Evolutionary conservation across 108 stramenopile species (phyloP), one percentile per base, ranked within the genome.

Genomic region (Fragilariopsis cylindrus): DNA sequence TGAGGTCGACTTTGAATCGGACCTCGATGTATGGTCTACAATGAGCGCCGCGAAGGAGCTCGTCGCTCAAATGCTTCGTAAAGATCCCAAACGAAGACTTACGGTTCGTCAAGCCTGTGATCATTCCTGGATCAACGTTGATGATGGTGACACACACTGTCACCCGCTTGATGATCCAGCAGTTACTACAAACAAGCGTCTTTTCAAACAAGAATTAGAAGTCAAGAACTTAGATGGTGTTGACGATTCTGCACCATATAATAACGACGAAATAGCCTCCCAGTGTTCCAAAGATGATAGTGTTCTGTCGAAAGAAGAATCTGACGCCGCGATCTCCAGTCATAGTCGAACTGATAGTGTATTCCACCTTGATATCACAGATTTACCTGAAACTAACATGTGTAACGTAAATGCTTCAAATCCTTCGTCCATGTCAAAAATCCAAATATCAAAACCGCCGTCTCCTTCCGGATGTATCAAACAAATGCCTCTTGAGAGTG

Each of bases 81-180:
- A 75, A 19, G 88, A 92, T 74, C 89, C 95, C 5, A 76, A 73
- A 48, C 73, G 79, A 74, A 80, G 95, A 43, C 73, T 85, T 48
- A 83, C 86, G 45, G 89, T 92, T 40, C 76, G 62, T 13, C 81
- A 91, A 52, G 92, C 92, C 6, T 93, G 91, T 73, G 76, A 83
- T 16, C 95, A 96, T 73, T 47, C 71, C 13, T 96, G 95, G 95
- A 81, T 96, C 46, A 77, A 91, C 62, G 69, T 69, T 13, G 91
- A 92, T 16, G 95, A 96, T 86, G 92, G 92, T 16, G 95, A 96
- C 72, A 96, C 92, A 8, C 95, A 96, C 70, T 65, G 70, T 44
- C 84, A 92, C 82, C 95, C 95, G 7, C 75, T 96, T 44, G 80
- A 85, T 46, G 95, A 96, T 78, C 95, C 95, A 4, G 76, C 73